Percentiles rank a stretch among this genome's conserved stretches.
These are phyloP conservation scores for Lentinus polychrous DNA, from an alignment of 1,284 basidiomycete species.

Conservation along the genomic window DNA sequence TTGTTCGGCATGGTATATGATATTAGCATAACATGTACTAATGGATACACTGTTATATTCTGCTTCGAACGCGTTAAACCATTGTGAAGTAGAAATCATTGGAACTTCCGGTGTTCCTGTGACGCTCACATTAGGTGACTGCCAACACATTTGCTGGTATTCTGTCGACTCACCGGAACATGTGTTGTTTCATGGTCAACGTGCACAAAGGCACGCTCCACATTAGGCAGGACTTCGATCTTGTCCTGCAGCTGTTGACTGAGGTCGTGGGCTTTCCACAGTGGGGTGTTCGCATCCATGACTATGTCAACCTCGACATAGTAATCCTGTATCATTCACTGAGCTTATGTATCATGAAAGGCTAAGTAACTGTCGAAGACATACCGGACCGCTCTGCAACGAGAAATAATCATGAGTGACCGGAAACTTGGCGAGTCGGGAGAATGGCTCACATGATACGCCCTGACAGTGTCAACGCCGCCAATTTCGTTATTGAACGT, in stretches of 20 bases:
- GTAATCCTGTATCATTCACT: slow-evolving; percentile 49
- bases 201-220: slow-evolving; percentile 90
- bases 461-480: slow-evolving; percentile 83
- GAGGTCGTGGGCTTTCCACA: slow-evolving; percentile 91
- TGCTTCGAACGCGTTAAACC: too few species aligned
- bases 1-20: neutral
- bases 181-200: slow-evolving; percentile 91
- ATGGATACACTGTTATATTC: too few species aligned
- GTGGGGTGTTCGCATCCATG: slow-evolving; percentile 82
- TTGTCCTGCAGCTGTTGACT: slow-evolving; percentile 91
- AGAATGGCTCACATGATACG: slow-evolving; percentile 65
- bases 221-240: slow-evolving; percentile 86
- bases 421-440: slow-evolving; percentile 5
- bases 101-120: slow-evolving; percentile 29
- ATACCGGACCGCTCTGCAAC: slow-evolving; percentile 57
- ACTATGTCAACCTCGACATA: slow-evolving; percentile 96
- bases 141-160: neutral
- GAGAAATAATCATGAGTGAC: neutral
- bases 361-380: slow-evolving; percentile 15
- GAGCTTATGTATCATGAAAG: neutral
- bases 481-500: slow-evolving; percentile 86
- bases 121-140: neutral
- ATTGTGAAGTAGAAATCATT: slow-evolving; percentile 14
- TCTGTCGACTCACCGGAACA: slow-evolving; percentile 48
- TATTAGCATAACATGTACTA: neutral